Evolutionary conservation across 169 alveolate genomes (phyloP).

Genomic region (Perkinsus chesapeaki): DNA sequence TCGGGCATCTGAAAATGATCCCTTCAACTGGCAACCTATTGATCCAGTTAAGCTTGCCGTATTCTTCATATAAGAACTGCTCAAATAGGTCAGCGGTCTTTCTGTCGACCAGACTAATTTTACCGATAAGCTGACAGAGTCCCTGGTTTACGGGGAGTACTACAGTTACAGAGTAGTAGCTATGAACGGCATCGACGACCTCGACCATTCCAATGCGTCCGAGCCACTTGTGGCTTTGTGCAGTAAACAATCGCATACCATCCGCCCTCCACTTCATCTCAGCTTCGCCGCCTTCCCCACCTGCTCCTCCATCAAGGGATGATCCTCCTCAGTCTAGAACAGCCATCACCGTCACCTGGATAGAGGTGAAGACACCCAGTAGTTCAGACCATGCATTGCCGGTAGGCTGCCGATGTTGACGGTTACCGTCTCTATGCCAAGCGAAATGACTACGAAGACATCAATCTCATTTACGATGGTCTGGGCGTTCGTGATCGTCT

Average conservation of each 20-base stretch:
- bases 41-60: not conserved
- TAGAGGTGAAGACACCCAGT: not conserved
- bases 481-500: not conserved
- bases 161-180: not conserved
- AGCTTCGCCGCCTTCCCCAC: not conserved
- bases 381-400: not conserved
- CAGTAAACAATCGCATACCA: not conserved
- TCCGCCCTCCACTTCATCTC: not conserved
- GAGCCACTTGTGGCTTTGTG: not conserved
- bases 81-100: not conserved
- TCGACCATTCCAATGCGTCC: not conserved
- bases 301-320: not conserved
- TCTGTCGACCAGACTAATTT: not conserved
- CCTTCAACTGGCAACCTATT: not conserved
- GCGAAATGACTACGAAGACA: not conserved
- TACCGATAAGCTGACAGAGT: not conserved
- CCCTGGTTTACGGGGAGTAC: not conserved
- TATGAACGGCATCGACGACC: not conserved
- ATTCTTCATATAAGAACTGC: not conserved
- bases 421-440: not conserved
- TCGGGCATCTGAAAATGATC: not conserved
- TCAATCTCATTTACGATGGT: not conserved
- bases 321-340: not conserved
- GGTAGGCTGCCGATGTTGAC: not conserved
- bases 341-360: not conserved